A percentile compares a stretch with the other conserved stretches of the same genome.
Conservation (phyloP, 352 stramenopile genomes). For the Phytophthora sansomeana region DNA sequence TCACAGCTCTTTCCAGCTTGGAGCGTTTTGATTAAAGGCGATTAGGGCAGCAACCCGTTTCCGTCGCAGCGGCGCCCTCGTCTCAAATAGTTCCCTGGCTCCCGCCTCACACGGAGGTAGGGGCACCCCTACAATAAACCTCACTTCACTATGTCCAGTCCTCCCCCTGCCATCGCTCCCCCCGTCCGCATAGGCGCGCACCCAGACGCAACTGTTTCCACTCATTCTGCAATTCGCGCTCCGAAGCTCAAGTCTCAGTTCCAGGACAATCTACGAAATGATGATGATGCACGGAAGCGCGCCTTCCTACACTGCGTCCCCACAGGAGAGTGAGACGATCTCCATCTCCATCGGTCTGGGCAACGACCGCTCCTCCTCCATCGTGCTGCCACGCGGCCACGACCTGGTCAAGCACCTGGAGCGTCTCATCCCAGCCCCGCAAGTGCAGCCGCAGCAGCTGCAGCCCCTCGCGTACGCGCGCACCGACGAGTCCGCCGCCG, state of each 20-base stretch:
- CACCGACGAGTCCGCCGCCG: conserved; percentile 6
- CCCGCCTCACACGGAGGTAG: conserved; percentile 23
- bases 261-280: conserved; percentile 4
- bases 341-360: conserved; percentile 60
- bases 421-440: conserved; percentile 38
- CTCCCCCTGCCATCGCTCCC: not conserved
- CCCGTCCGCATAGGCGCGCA: not conserved
- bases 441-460: conserved; percentile 2
- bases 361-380: conserved; percentile 45
- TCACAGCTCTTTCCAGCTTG: too few species aligned
- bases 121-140: conserved; percentile 14
- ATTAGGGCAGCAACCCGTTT: conserved; percentile 13
- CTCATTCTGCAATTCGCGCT: conserved; percentile 35
- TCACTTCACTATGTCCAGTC: not conserved
- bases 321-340: conserved; percentile 57
- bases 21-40: conserved; percentile 26
- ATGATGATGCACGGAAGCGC: conserved; percentile 39
- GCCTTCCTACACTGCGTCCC: conserved; percentile 20
- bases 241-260: conserved; percentile 25
- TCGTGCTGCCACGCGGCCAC: conserved; percentile 60
- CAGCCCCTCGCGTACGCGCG: conserved; percentile 25
- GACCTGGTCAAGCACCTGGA: conserved; percentile 62
- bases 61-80: conserved; percentile 14
- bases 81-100: conserved; percentile 34
- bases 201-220: conserved; percentile 9